These are phyloP conservation scores for Fomitopsis palustris DNA, from an alignment of 1,284 basidiomycete species.

Conservation along the genomic window DNA sequence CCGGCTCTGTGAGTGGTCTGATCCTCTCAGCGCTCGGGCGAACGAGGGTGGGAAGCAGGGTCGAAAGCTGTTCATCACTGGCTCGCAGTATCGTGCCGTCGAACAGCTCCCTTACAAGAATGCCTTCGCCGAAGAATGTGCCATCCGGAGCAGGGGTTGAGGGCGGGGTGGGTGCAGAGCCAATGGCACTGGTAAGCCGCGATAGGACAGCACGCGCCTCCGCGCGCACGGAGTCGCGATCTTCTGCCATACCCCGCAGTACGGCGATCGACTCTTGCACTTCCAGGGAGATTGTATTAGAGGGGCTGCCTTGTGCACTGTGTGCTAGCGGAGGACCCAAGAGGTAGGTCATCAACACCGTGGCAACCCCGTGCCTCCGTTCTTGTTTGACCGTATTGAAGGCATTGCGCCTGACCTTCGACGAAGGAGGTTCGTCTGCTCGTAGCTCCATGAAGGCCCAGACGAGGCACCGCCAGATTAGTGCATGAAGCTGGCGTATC, in stretches of 20 bases:
- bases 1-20: conserved; percentile 38
- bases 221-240: conserved; percentile 23
- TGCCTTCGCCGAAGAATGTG: conserved; percentile 9
- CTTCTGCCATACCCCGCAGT: conserved; percentile 36
- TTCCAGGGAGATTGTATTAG: conserved; percentile 1
- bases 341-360: conserved; percentile 27
- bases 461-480: conserved; percentile 50
- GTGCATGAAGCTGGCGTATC: conserved; percentile 36
- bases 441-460: conserved; percentile 45
- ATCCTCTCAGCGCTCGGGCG: conserved; percentile 27
- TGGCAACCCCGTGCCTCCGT: conserved; percentile 36
- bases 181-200: conserved; percentile 33
- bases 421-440: conserved; percentile 14
- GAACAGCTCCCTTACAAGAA: conserved; percentile 23
- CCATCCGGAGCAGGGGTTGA: conserved; percentile 4
- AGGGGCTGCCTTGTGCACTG: conserved; percentile 19
- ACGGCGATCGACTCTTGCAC: conserved; percentile 30
- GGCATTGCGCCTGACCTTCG: conserved; percentile 22
- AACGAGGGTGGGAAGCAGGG: conserved; percentile 18
- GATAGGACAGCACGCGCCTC: conserved; percentile 39
- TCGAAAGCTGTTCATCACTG: conserved; percentile 19
- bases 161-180: conserved; percentile 10
- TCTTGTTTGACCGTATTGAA: conserved; percentile 44
- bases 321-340: conserved; percentile 22
- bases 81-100: conserved; percentile 26